Evolutionary conservation across 495 filamentous ascomycete species (phyloP), one percentile per base, ranked within the genome.

Genomic region (Hypoxylon fuscum): DNA sequence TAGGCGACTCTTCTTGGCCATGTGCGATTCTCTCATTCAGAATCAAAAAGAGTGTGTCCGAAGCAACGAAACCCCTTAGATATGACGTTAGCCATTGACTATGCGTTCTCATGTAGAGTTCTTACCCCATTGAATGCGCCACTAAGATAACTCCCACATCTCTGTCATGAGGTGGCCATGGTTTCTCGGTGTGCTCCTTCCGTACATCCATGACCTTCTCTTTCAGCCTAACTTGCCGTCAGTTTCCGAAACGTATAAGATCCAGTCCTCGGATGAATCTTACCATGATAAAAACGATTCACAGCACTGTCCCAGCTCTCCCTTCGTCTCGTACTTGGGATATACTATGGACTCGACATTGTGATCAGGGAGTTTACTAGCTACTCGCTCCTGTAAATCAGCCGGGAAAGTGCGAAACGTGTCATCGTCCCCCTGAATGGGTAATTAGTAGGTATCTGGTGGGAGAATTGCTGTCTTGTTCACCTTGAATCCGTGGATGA

Each of bases 401-500:
- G 87, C 76, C 21, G 90, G 91, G 59, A 96, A 96, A 2, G 76
- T 79, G 18, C 78, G 79, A 57, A 98, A 98, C 21, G 95, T 98
- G 71, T 93, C 85, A 69, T 97, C 92, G 59, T 83, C 85, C 22
- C 94, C 94, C 91, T 96, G 65, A 21, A 27, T 11, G 32, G 14
- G 4, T 38, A 38, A n/a, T 52, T 23, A 55, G 45, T 3, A 11
- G 14, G 18, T 25, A 44, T 17, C 25, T 32, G 14, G 8, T 20
- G 14, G 11, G 8, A 27, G n/a, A 5, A 2, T 15, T 22, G 31
- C 42, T 3, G 25, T 42, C 35, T 4, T 42, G 45, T 73, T 53
- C 68, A 91, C 92, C 85, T 97, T 96, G 80, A 97, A 98, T 10
- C 94, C 94, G 68, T 98, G 94, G 38, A 97, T 88, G 76, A 96